Evolutionary conservation across 257 asterid genomes (phyloP).

Genomic region (Solanum raphanifolium): DNA sequence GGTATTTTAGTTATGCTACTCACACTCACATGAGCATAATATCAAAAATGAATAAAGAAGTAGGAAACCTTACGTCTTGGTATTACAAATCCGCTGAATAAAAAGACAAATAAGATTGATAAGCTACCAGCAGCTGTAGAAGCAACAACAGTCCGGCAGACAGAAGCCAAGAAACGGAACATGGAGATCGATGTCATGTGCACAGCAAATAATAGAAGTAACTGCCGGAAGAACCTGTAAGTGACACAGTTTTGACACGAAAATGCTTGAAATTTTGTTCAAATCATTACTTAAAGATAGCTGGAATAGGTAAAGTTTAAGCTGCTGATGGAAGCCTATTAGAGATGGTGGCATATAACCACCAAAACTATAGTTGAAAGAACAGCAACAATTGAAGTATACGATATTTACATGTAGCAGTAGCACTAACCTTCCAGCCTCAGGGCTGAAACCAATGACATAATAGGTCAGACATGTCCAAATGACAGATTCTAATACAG

Average conservation of each 20-base stretch:
- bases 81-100: slow-evolving; percentile 54
- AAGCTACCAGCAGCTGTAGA: slow-evolving; percentile 38
- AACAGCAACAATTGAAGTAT: not conserved
- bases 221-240: slow-evolving; percentile 53
- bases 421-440: slow-evolving; percentile 46
- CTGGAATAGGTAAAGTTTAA: not conserved
- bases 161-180: slow-evolving; percentile 58
- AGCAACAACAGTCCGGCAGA: slow-evolving; percentile 34
- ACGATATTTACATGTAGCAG: not conserved
- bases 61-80: slow-evolving; percentile 37
- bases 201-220: slow-evolving; percentile 32
- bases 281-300: not conserved
- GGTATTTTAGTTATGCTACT: not conserved
- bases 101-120: slow-evolving; percentile 21
- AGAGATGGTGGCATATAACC: not conserved
- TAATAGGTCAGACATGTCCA: slow-evolving; percentile 54
- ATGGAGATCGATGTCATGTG: slow-evolving; percentile 52
- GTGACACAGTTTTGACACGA: not conserved
- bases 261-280: not conserved
- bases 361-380: not conserved
- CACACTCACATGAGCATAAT: not conserved
- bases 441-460: slow-evolving; percentile 41
- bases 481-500: slow-evolving; percentile 29
- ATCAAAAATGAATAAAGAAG: not conserved
- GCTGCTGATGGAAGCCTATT: not conserved